Evolutionary conservation across 75 land plant genomes (phyloP).

Genomic region (Selaginella tamariscina): DNA sequence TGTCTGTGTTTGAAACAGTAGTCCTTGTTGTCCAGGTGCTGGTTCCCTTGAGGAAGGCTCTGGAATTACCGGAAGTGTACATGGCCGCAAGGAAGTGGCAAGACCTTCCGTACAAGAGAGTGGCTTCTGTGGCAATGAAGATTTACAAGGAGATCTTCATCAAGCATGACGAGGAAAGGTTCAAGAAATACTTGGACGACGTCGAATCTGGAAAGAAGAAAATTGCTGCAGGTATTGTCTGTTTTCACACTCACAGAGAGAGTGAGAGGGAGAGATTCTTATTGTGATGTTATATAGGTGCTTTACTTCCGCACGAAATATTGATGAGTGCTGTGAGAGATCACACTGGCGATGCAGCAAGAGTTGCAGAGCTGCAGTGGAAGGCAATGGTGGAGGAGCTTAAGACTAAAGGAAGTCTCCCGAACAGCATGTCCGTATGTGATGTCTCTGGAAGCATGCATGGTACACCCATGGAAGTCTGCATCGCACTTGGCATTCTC

Average conservation of each 20-base stretch:
- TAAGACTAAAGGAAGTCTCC: constrained; percentile 25
- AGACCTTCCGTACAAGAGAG: constrained; percentile 44
- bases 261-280: too few species aligned
- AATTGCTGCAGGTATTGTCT: constrained; percentile 58
- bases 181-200: constrained; percentile 29
- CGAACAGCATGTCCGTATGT: constrained; percentile 53
- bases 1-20: too few species aligned
- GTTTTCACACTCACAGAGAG: too few species aligned
- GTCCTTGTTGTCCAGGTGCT: too few species aligned
- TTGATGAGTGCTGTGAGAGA: constrained; percentile 19
- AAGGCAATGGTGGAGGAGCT: constrained; percentile 46
- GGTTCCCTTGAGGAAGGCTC: constrained; percentile 35
- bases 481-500: constrained; percentile 52
- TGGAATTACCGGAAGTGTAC: constrained; percentile 53
- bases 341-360: constrained; percentile 7
- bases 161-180: constrained; percentile 45
- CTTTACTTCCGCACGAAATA: constrained; percentile 57
- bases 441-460: constrained; percentile 68
- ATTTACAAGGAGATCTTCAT: constrained; percentile 36
- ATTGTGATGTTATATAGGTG: too few species aligned
- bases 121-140: constrained; percentile 69
- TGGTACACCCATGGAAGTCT: constrained; percentile 52
- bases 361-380: constrained; percentile 68
- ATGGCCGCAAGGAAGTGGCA: constrained; percentile 44
- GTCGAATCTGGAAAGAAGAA: constrained; percentile 42